phyloP scores from a whole-genome alignment of 163 green algal species.

The Chloromonas sp. region DNA sequence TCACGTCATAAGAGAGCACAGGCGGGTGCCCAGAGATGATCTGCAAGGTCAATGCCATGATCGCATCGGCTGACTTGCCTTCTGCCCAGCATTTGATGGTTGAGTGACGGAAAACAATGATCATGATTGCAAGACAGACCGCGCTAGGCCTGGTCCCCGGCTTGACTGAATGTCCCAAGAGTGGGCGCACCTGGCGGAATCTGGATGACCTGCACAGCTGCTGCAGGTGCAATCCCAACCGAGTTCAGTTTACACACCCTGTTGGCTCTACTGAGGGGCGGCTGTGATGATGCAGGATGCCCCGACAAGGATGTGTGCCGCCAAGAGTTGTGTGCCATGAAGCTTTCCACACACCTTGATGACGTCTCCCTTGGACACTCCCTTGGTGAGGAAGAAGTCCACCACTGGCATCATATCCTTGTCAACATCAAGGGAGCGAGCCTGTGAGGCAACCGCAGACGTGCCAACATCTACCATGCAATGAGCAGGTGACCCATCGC shows the following conservation, averaged over 20 bases:
- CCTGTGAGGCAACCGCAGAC: slow-evolving; percentile 9
- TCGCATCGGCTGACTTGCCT: neutral
- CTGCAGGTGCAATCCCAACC: neutral
- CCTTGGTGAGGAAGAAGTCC: slow-evolving; percentile 42
- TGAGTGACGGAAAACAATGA: neutral
- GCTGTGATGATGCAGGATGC: no score
- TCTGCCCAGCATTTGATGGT: neutral
- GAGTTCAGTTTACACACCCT: no score
- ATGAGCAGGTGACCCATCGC: no score
- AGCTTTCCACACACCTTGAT: slow-evolving; percentile 32
- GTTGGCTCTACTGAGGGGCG: no score
- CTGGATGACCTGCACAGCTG: neutral
- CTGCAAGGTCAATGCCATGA: slow-evolving; percentile 16
- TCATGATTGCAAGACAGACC: neutral
- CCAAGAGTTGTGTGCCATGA: neutral
- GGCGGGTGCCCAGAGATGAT: slow-evolving; percentile 59
- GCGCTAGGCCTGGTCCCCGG: neutral
- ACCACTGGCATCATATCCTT: slow-evolving; percentile 68
- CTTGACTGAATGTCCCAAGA: neutral
- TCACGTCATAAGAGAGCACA: slow-evolving; percentile 60
- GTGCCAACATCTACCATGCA: no score
- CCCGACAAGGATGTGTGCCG: no score
- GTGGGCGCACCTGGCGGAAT: neutral
- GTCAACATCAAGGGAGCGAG: slow-evolving; percentile 58
- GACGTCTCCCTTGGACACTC: slow-evolving; percentile 45